phyloP scores from a whole-genome alignment of 2,329 filamentous ascomycete species.

The Epichloe scottii region DNA sequence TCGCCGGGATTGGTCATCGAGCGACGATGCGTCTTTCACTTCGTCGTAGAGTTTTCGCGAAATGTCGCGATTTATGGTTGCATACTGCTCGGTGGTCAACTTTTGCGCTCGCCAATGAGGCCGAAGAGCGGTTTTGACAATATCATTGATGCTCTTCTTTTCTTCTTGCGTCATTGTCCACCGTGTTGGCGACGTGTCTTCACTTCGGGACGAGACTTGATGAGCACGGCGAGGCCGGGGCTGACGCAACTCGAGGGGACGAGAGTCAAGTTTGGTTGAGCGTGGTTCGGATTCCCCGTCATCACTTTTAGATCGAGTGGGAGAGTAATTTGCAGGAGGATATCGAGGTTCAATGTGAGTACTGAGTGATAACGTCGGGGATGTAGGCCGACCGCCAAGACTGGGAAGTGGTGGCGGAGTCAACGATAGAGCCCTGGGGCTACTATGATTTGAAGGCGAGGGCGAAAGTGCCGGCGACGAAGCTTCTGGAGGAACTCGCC shows the following conservation, averaged over 20 bases:
- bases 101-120: constrained; percentile 70
- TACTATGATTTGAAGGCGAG: constrained; percentile 49
- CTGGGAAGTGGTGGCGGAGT: constrained; percentile 56
- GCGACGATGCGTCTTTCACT: constrained; percentile 37
- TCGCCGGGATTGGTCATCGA: constrained; percentile 54
- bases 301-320: constrained; percentile 34
- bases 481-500: constrained; percentile 22
- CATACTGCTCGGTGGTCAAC: constrained; percentile 82
- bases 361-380: constrained; percentile 53
- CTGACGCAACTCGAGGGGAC: constrained; percentile 37
- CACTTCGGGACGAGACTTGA: constrained; percentile 31
- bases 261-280: constrained; percentile 13
- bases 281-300: constrained; percentile 32
- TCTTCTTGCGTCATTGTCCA: constrained; percentile 59
- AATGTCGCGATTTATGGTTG: constrained; percentile 78
- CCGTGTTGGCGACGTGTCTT: constrained; percentile 58
- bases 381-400: constrained; percentile 42
- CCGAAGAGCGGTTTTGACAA: constrained; percentile 72
- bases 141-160: constrained; percentile 78
- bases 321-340: constrained; percentile 63
- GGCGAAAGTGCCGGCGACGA: constrained; percentile 57
- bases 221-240: constrained; percentile 36
- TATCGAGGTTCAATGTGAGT: constrained; percentile 63
- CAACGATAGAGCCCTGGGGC: constrained; percentile 52
- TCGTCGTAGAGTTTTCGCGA: constrained; percentile 79